Percentiles rank a stretch among this genome's conserved stretches.
Conservation (phyloP, 2,329 filamentous ascomycete genomes). For the Fusarium brevicatenulatum region DNA sequence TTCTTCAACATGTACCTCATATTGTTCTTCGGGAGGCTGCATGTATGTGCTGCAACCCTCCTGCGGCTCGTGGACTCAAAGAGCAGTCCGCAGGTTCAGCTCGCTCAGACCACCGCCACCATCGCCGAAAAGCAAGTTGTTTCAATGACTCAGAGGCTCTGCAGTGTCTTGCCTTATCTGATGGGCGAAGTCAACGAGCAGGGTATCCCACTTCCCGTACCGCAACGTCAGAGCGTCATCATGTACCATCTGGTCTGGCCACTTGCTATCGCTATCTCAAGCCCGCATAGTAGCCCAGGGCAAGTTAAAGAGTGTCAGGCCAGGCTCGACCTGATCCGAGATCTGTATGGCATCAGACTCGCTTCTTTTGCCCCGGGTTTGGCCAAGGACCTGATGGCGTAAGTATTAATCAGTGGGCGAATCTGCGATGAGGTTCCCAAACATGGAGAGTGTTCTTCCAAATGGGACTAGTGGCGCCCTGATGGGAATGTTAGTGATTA, state of each 20-base stretch:
- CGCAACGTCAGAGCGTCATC: slow-evolving; percentile 13
- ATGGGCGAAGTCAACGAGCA: slow-evolving; percentile 25
- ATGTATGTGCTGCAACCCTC: slow-evolving; percentile 3
- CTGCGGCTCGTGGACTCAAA: background rate
- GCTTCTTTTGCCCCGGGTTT: slow-evolving; percentile 16
- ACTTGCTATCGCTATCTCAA: slow-evolving; percentile 12
- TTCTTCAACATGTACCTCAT: slow-evolving; percentile 9
- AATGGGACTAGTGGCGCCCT: background rate
- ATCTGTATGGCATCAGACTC: slow-evolving; percentile 27
- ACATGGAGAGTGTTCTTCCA: background rate
- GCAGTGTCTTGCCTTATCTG: slow-evolving; percentile 11
- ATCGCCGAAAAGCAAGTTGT: slow-evolving; percentile 12
- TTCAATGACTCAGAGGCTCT: slow-evolving; percentile 1
- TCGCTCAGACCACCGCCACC: slow-evolving; percentile 2
- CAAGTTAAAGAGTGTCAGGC: slow-evolving; percentile 4
- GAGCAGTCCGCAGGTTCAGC: background rate
- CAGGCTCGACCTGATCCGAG: slow-evolving; percentile 11
- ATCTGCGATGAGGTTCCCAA: background rate
- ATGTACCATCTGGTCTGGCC: slow-evolving; percentile 34
- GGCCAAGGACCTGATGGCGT: slow-evolving; percentile 13
- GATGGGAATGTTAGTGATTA: background rate
- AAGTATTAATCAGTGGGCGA: background rate
- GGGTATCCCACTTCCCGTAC: slow-evolving; percentile 12
- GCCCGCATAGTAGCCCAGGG: slow-evolving; percentile 1
- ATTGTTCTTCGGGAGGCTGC: slow-evolving; percentile 20